phyloP scores from a whole-genome alignment of 179 eudicot genomes.

The Actinidia arguta region DNA sequence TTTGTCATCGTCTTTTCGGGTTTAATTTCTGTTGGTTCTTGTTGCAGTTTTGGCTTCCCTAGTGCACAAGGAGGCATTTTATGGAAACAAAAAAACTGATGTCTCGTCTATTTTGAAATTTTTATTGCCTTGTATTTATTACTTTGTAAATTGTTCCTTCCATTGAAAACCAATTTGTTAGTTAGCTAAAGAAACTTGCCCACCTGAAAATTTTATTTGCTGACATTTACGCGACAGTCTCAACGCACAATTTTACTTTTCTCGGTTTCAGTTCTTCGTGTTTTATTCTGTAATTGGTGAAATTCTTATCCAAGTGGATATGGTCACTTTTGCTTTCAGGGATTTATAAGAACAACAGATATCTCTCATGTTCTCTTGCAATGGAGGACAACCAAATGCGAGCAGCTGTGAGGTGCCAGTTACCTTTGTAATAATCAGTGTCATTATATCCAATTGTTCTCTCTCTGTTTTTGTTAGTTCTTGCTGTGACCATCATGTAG shows the following conservation, averaged over 20 bases:
- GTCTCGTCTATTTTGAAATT: not conserved
- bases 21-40: constrained; percentile 8
- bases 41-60: constrained; percentile 11
- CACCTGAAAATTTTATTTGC: not conserved
- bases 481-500: not conserved
- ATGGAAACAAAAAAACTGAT: not conserved
- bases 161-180: not conserved
- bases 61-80: not conserved
- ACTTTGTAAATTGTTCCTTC: not conserved
- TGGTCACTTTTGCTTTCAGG: constrained; percentile 41
- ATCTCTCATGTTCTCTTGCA: constrained; percentile 84
- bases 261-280: not conserved
- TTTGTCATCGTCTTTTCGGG: no score
- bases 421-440: not conserved
- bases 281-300: constrained; percentile 1
- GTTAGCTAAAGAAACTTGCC: not conserved
- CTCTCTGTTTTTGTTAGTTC: not conserved
- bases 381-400: constrained; percentile 96
- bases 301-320: constrained; percentile 9
- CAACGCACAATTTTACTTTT: not conserved
- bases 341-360: constrained; percentile 81
- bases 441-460: not conserved
- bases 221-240: not conserved
- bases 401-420: constrained; percentile 60
- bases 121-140: no score